Evolutionary conservation across 805 yeast genomes (phyloP).

Genomic region (Ogataea ramenticola): DNA sequence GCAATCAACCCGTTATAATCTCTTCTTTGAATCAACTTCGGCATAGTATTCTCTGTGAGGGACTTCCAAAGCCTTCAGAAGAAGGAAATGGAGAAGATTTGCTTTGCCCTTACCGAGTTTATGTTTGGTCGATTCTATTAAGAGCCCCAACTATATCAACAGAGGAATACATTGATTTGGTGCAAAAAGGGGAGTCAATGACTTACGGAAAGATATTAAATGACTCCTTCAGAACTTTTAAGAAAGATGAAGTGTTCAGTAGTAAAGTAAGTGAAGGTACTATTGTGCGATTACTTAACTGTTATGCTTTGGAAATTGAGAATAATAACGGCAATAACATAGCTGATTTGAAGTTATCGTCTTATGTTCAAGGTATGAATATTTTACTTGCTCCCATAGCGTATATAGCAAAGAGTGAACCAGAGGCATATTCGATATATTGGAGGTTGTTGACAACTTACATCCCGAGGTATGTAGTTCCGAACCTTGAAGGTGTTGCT

Average conservation of each 20-base stretch:
- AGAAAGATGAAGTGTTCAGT: conserved; percentile 62
- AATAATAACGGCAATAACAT: neutral
- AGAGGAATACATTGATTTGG: conserved; percentile 44
- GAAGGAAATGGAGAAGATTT: conserved; percentile 17
- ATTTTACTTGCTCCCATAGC: conserved; percentile 80
- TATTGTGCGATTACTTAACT: conserved; percentile 60
- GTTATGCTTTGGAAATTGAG: conserved; percentile 46
- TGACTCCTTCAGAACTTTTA: conserved; percentile 80
- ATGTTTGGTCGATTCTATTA: conserved; percentile 75
- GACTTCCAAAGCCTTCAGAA: conserved; percentile 19
- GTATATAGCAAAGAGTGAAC: conserved; percentile 69
- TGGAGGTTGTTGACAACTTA: conserved; percentile 52
- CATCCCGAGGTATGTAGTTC: conserved; percentile 74
- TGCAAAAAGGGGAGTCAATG: conserved; percentile 50
- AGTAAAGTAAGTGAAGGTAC: conserved; percentile 62
- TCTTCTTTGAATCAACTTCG: conserved; percentile 48
- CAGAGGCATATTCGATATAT: conserved; percentile 74
- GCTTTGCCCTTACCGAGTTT: conserved; percentile 59
- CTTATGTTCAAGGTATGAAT: conserved; percentile 90
- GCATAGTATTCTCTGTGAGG: conserved; percentile 43
- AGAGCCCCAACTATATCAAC: conserved; percentile 55
- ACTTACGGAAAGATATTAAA: conserved; percentile 66
- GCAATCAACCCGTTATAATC: conserved; percentile 36
- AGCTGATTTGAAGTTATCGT: conserved; percentile 18
- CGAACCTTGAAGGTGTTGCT: conserved; percentile 74